phyloP scores from a whole-genome alignment of 2,329 filamentous ascomycete genomes.

The Scopulariopsis brevicaulis region DNA sequence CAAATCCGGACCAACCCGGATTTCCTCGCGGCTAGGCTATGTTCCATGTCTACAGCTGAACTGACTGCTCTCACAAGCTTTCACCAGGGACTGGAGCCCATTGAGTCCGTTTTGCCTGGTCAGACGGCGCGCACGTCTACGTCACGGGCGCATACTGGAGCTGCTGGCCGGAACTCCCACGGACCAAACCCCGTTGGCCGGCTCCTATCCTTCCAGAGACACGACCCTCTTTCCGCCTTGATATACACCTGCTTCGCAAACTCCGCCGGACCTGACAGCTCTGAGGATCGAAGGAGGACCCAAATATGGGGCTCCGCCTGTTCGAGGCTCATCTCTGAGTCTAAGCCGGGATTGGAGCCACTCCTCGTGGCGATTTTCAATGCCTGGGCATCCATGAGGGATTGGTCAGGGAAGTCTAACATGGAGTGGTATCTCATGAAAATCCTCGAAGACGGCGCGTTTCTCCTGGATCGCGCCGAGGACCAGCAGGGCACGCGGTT shows the following conservation, averaged over 20 bases:
- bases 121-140: conserved; percentile 38
- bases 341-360: conserved; percentile 65
- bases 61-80: conserved; percentile 67
- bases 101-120: conserved; percentile 72
- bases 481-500: conserved; percentile 62
- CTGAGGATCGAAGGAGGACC: conserved; percentile 68
- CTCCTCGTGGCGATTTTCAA: conserved; percentile 78
- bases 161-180: conserved; percentile 10
- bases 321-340: conserved; percentile 69
- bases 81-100: conserved; percentile 66
- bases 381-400: conserved; percentile 74
- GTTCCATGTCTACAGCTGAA: conserved; percentile 63
- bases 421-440: conserved; percentile 95
- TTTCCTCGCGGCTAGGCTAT: conserved; percentile 75
- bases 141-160: conserved; percentile 20
- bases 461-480: conserved; percentile 76
- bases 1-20: conserved; percentile 77
- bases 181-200: conserved; percentile 57
- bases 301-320: conserved; percentile 84
- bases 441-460: conserved; percentile 84
- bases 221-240: conserved; percentile 69
- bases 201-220: conserved; percentile 77
- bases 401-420: conserved; percentile 82
- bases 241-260: conserved; percentile 86
- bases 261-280: conserved; percentile 68